These are phyloP conservation scores for Thermothelomyces thermophilus DNA, from an alignment of 2,329 filamentous ascomycete species.

Conservation along the genomic window DNA sequence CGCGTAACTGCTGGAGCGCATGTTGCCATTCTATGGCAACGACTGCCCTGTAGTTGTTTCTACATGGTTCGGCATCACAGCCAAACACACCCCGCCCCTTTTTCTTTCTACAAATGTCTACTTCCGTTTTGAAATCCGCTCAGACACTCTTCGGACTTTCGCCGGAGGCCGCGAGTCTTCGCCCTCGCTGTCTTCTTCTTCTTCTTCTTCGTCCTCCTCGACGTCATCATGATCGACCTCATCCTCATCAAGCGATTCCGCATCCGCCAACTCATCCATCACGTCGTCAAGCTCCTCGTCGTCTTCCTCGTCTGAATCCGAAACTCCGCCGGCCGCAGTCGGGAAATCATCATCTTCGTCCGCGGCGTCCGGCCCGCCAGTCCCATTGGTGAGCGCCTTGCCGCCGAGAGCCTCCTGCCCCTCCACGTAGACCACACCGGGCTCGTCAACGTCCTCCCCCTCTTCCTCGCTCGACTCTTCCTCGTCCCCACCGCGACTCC, in stretches of 20 bases:
- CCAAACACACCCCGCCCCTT: too few species aligned
- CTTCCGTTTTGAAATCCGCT: constrained; percentile 28
- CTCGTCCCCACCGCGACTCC: constrained; percentile 40
- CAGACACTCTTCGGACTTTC: constrained; percentile 32
- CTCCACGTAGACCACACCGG: constrained; percentile 80
- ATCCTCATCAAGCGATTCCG: constrained; percentile 29
- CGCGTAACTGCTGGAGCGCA: too few species aligned
- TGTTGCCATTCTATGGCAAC: too few species aligned
- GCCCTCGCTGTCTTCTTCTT: constrained; percentile 30
- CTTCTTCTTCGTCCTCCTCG: constrained; percentile 31
- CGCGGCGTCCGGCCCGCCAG: constrained; percentile 35
- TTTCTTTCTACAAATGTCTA: constrained; percentile 10
- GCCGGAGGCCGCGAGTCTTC: constrained; percentile 29
- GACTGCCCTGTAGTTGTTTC: too few species aligned
- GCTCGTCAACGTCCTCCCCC: constrained; percentile 58
- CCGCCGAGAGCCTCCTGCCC: constrained; percentile 52
- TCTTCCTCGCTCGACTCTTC: constrained; percentile 48
- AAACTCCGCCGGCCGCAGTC: constrained; percentile 52
- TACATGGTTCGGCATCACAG: too few species aligned
- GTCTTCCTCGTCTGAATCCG: constrained; percentile 56
- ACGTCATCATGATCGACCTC: constrained; percentile 33
- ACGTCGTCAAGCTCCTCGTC: constrained; percentile 35
- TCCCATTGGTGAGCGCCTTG: constrained; percentile 31
- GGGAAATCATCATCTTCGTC: constrained; percentile 54
- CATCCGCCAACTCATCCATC: constrained; percentile 23